Evolutionary conservation across 2,329 filamentous ascomycete species (phyloP), one percentile per base, ranked within the genome.

Genomic region (Colletotrichum acutatum): DNA sequence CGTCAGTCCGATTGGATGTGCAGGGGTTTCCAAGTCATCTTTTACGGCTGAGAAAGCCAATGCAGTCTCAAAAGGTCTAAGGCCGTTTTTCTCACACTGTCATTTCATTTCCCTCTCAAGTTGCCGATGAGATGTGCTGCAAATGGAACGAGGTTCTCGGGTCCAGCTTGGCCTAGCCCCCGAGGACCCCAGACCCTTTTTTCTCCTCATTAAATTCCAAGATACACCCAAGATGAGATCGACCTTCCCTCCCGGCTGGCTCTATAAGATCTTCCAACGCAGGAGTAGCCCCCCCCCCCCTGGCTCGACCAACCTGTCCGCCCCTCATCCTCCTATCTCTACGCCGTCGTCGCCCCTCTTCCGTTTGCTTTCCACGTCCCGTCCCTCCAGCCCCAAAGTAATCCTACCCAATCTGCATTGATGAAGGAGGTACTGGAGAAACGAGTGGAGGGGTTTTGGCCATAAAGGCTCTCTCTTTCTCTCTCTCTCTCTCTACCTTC

Each of bases 191-290:
- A 56, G 49, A 42, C 9, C 26, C 46, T 24, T n/a, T 26, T 42
- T 42, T 9, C 26, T 9, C 24, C 59, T 37, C 49, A 64, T 49
- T n/a, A 19, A 26, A 4, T 63, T 32, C 19, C 59, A 22, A 49
- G 59, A 62, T 63, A 32, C 19, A 28, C 9, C 52, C 49, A 54
- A 64, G 61, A 64, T 56, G n/a, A 64, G 61, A 64, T 64, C 61
- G 61, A 54, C 61, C 49, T 32, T 32, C n/a, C 49, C 49, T 49
- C 32, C 42, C 42, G 22, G 24, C 49, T 28, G 28, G n/a, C 49
- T 49, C 32, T 64, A 64, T 30, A 42, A 49, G 61, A 64, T 64
- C 61, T 64, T 12, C 49, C 42, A n/a, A 49, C 42, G 42, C 42
- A 49, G 42, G 42, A 49, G 19, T 14, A 3, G 61, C 12, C 22